Base-by-base conservation (phyloP, 345 rosid species). In the Corymbia maculata region DNA sequence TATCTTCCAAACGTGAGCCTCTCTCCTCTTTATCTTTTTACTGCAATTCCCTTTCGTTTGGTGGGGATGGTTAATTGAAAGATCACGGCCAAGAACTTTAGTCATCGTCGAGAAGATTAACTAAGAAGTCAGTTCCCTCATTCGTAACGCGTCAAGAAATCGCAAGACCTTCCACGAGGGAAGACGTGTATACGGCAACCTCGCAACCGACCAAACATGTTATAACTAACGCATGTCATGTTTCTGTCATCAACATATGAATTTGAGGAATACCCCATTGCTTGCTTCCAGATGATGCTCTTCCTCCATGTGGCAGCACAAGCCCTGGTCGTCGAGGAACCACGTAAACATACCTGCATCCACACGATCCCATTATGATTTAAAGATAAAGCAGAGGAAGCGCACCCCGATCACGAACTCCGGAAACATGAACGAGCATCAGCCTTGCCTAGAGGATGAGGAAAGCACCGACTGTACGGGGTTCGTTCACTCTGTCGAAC, bases 261-360 rank as follows among this genome's bases (percentile, higher is more conserved):
- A 87, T 87, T 88, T 13, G 64, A 52, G 53, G 19, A 57, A 68
- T 97, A 98, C 99, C 96, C 98, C 99, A 91, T 94, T 96, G 90
- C 66, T 95, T 89, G 99, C 95, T 92, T 97, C 98, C 92, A 90
- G 64, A 13, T 96, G 96, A 91, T 97, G 99, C 90, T 94, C 96
- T 85, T 97, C 99, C 42, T 96, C 99, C 75, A 97, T 95, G 94
- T 95, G 99, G 88, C 97, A 94, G 88, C 99, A 97, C 90, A 96
- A 93, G 88, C 99, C 97, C 52, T 94, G 95, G 49, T 96, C 96
- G 91, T 97, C 99, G n/a, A n/a, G n/a, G n/a, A n/a, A 94, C 82
- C 95, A 96, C 95, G 94, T 93, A 86, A 93, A 95, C 92, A 94
- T 90, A 86, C 96, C 99, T 95, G 98, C 94, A 93, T 51, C 91